Evolutionary conservation across 176 grass and related monocot genomes (phyloP), one percentile per base, ranked within the genome.

Genomic region (Aegilops sharonensis): DNA sequence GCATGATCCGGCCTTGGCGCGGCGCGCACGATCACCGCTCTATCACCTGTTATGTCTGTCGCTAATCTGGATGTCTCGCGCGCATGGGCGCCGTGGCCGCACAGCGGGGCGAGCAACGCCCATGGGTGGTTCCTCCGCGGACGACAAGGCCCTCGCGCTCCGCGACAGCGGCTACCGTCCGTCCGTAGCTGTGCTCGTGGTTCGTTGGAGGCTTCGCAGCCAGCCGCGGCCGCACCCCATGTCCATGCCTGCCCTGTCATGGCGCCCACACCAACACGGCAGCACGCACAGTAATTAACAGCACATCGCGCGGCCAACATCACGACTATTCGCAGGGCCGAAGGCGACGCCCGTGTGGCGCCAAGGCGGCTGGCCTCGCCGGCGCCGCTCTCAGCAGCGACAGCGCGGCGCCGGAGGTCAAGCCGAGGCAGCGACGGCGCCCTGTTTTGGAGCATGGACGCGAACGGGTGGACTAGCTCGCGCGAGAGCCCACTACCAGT

Each of bases 71-170:
- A 25, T 69, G 84, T 62, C 23, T 18, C 11, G 21, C 10, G 10
- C 85, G 74, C 86, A 36, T 50, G 27, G 34, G 48, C 78, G 59
- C 68, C 68, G 30, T 39, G 21, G 57, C 7, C 59, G 57, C 59
- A 36, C 52, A 14, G 50, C 50, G 50, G 50, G 50, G 50, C 50
- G 50, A 54, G 50, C 50, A 54, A 14, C 50, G 61, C 63, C 64
- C 13, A 24, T 4, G 54, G 50, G 50, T 17, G 47, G 59, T 34
- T 57, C 17, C 39, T 64, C 25, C 11, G 1, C 5, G 75, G 10
- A 78, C 72, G 80, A 78, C 73, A 70, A 14, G 17, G 86, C 27
- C 50, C 50, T 54, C 6, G 34, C 63, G 80, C 50, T 47, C 35
- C 17, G 35, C 64, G 80, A 88, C 80, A 69, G 45, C 72, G 1